Evolutionary conservation across 306 rosid species (phyloP).

Genomic region (Pyrus betulifolia): DNA sequence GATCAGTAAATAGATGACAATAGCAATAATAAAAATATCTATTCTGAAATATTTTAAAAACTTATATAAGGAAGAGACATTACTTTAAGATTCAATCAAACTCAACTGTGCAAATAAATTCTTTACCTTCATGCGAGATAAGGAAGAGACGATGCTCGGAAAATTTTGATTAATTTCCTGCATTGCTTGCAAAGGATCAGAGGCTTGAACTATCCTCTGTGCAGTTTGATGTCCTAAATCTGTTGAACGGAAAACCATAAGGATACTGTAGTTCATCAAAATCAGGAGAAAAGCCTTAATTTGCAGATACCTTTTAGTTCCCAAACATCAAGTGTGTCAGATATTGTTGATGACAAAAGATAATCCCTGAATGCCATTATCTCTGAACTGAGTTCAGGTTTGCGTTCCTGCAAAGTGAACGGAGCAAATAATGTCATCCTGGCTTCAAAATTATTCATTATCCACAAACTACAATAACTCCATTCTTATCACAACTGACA

Average conservation of each 20-base stretch:
- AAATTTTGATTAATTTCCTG: slow-evolving; percentile 96
- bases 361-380: slow-evolving; percentile 93
- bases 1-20: slow-evolving; percentile 20
- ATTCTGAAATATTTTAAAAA: background rate
- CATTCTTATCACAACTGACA: background rate
- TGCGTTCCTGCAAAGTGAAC: slow-evolving; percentile 67
- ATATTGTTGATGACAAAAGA: slow-evolving; percentile 77
- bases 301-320: slow-evolving; percentile 73
- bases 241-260: slow-evolving; percentile 29
- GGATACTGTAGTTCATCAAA: slow-evolving; percentile 7
- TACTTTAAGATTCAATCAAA: background rate
- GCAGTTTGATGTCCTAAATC: slow-evolving; percentile 98
- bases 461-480: background rate
- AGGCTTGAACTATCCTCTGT: slow-evolving; percentile 93
- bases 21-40: background rate
- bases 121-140: slow-evolving; percentile 94
- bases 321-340: slow-evolving; percentile 97
- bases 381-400: slow-evolving; percentile 75
- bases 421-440: background rate
- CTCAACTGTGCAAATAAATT: background rate
- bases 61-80: background rate
- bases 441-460: background rate
- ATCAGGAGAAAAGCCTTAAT: background rate
- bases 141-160: slow-evolving; percentile 88
- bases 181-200: slow-evolving; percentile 98